These are phyloP conservation scores for Calocybe gambosa DNA, from an alignment of 1,284 basidiomycete genomes.

Conservation along the genomic window DNA sequence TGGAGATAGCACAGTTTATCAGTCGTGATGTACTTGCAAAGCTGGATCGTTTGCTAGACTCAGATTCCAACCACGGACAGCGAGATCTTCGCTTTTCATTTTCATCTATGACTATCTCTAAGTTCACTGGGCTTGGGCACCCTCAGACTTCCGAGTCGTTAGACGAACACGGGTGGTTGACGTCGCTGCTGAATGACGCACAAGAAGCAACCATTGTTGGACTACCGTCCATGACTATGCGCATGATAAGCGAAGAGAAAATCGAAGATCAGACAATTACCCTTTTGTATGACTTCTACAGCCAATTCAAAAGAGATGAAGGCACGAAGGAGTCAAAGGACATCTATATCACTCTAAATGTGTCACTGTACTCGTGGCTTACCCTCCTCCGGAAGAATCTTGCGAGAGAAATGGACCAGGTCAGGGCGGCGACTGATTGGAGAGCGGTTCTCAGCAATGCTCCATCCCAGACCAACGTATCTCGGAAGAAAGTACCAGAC, in stretches of 20 bases:
- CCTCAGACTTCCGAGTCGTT: conserved; percentile 32
- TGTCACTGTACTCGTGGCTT: conserved; percentile 75
- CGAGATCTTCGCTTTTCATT: conserved; percentile 67
- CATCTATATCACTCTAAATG: conserved; percentile 78
- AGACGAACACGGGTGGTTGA: conserved; percentile 50
- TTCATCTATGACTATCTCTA: conserved; percentile 68
- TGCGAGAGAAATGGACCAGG: conserved; percentile 69
- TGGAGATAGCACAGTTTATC: conserved; percentile 67
- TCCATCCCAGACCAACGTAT: conserved; percentile 21
- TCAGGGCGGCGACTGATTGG: conserved; percentile 50
- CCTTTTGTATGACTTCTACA: conserved; percentile 68
- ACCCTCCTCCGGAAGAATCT: conserved; percentile 69
- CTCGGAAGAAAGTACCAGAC: conserved; percentile 25
- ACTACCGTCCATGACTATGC: conserved; percentile 72
- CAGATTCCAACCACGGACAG: conserved; percentile 40
- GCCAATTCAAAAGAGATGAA: conserved; percentile 52
- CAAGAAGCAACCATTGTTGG: conserved; percentile 69
- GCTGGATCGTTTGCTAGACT: conserved; percentile 54
- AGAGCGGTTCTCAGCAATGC: conserved; percentile 31
- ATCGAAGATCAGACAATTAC: conserved; percentile 31
- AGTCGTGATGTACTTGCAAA: conserved; percentile 61
- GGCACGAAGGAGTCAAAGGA: conserved; percentile 55
- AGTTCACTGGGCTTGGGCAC: conserved; percentile 54
- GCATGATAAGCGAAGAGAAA: conserved; percentile 65
- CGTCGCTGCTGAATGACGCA: conserved; percentile 48